Conservation (phyloP, 306 rosid species). For the Arachis stenosperma region DNA sequence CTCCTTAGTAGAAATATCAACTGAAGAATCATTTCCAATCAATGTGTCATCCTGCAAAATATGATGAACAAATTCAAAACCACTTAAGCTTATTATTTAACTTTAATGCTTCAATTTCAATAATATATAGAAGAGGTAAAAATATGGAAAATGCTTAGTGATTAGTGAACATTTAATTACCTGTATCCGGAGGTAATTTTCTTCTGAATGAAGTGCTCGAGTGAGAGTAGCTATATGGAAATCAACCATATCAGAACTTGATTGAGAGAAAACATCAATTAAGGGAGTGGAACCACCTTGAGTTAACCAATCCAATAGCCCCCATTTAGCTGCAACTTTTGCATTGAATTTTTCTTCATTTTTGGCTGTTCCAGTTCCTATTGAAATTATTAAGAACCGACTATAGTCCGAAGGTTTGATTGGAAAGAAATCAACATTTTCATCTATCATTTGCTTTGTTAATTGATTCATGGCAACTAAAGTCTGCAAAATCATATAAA, state of each 20-base stretch:
- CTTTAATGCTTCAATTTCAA: too few species aligned
- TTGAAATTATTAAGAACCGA: conserved; percentile 44
- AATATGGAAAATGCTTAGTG: too few species aligned
- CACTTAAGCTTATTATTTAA: neutral
- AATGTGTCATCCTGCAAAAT: conserved; percentile 53
- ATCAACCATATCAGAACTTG: conserved; percentile 54
- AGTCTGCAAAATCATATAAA: conserved; percentile 21
- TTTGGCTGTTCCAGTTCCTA: conserved; percentile 52
- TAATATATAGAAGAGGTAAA: too few species aligned
- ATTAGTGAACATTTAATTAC: conserved; percentile 11
- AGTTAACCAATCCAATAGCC: conserved; percentile 47
- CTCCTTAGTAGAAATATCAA: conserved; percentile 46
- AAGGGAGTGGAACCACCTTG: conserved; percentile 40
- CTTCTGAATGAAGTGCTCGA: conserved; percentile 49
- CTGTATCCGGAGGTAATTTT: conserved; percentile 52
- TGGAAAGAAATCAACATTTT: conserved; percentile 46
- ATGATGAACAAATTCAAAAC: neutral
- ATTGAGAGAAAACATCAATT: conserved; percentile 47
- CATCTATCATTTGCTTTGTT: conserved; percentile 34
- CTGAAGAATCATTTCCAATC: conserved; percentile 37
- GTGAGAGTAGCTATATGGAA: conserved; percentile 45
- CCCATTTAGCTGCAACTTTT: conserved; percentile 45
- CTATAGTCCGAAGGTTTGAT: conserved; percentile 43
- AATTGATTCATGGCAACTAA: conserved; percentile 48
- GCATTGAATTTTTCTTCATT: conserved; percentile 42